These are phyloP conservation scores for Infundibulicybe gibba DNA, from an alignment of 768 basidiomycete species.

Conservation along the genomic window DNA sequence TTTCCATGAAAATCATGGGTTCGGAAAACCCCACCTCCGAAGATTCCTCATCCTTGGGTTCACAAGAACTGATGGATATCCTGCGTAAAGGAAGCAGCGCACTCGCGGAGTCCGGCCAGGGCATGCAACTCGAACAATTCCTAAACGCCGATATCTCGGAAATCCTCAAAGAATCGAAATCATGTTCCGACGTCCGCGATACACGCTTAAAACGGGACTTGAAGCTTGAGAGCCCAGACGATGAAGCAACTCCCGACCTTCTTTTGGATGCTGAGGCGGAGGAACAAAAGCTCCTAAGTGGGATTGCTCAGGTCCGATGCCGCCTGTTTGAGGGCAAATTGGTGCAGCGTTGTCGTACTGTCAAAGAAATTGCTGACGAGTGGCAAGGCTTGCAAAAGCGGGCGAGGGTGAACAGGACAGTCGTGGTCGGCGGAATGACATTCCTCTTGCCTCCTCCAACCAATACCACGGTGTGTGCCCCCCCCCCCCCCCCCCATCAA, in stretches of 20 bases:
- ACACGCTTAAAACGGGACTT: slow-evolving; percentile 42
- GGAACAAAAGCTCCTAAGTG: slow-evolving; percentile 44
- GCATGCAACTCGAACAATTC: slow-evolving; percentile 40
- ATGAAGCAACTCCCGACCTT: slow-evolving; percentile 17
- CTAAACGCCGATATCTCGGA: slow-evolving; percentile 36
- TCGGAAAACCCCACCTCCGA: slow-evolving; percentile 22
- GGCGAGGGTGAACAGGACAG: slow-evolving; percentile 32
- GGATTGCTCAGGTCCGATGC: slow-evolving; percentile 56
- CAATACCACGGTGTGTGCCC: slow-evolving; percentile 7
- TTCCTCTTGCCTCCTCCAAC: slow-evolving; percentile 19
- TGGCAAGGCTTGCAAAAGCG: slow-evolving; percentile 47
- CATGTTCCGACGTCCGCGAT: slow-evolving; percentile 36
- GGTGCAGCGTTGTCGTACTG: slow-evolving; percentile 27
- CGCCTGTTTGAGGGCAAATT: slow-evolving; percentile 55
- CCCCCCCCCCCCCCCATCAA: no score
- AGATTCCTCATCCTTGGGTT: slow-evolving; percentile 27
- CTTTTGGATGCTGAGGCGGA: slow-evolving; percentile 48
- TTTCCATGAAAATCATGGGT: slow-evolving; percentile 61
- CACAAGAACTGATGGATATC: slow-evolving; percentile 49
- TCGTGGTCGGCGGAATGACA: slow-evolving; percentile 25
- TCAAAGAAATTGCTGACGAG: slow-evolving; percentile 39
- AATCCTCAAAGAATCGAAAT: slow-evolving; percentile 42
- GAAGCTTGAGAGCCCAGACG: slow-evolving; percentile 9
- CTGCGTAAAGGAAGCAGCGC: slow-evolving; percentile 57
- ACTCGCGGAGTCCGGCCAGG: slow-evolving; percentile 30